These are phyloP conservation scores for Pseudisothecium myosuroides DNA, from an alignment of 225 moss, liverwort and hornwort species.

Conservation along the genomic window DNA sequence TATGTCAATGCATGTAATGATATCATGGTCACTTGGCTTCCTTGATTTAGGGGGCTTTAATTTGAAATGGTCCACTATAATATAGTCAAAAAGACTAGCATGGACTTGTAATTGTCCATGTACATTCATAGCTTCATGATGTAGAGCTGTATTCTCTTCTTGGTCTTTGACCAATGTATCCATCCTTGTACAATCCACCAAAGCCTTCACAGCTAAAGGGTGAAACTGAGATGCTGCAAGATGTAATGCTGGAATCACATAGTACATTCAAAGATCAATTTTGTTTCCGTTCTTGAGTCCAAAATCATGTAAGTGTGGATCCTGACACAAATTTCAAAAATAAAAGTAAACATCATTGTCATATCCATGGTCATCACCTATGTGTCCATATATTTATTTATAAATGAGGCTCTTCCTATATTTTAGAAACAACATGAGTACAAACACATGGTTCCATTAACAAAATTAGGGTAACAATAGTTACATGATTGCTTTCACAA, in stretches of 20 bases:
- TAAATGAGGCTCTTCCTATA: not conserved
- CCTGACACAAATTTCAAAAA: not conserved
- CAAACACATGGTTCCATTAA: accelerated
- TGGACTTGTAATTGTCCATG: not conserved
- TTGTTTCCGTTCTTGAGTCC: not conserved
- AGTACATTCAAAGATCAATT: accelerated
- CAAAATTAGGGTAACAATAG: not conserved
- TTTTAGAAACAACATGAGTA: too few species aligned
- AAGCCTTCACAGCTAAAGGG: not conserved
- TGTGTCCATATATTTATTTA: not conserved
- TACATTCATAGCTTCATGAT: not conserved
- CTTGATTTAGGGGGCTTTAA: not conserved
- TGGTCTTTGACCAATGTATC: not conserved
- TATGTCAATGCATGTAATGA: not conserved
- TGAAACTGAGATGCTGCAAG: not conserved
- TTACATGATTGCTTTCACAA: not conserved
- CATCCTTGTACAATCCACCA: not conserved
- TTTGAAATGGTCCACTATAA: not conserved
- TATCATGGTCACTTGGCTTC: not conserved
- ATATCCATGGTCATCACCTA: not conserved
- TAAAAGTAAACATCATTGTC: not conserved
- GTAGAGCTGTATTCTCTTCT: not conserved
- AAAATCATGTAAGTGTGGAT: not conserved
- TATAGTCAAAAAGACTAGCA: not conserved
- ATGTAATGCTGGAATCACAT: not conserved